Base-by-base conservation (phyloP, 768 basidiomycete genomes). In the Boletus reticuloceps region DNA sequence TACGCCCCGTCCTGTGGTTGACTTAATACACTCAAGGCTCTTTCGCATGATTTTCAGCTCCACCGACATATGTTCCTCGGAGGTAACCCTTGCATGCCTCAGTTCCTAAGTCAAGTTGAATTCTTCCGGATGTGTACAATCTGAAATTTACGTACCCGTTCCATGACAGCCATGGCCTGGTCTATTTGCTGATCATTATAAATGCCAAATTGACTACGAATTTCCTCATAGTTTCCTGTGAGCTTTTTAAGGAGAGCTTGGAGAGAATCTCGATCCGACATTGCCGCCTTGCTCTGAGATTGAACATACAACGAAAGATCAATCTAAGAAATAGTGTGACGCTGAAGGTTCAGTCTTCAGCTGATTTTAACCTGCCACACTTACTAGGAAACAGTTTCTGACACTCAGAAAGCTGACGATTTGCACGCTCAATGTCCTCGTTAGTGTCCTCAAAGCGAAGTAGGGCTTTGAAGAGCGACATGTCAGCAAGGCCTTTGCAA, bases 401-500 rank as follows among this genome's bases (percentile, higher is more conserved):
- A 40, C 56, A 57, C 8, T 53, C 51, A 20, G 13, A 2, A 17
- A 57, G 38, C 6, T 19, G 41, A 7, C 8, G 32, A 12, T 49
- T 34, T 16, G 56, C 56, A 8, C 4, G 39, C 1, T 44, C 42
- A 4, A 57, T 48, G 3, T 13, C 27, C n/a, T 29, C 20, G 34
- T 48, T 49, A 36, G 53, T 39, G 7, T 49, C 51, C 11, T 49
- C 56, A 20, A 45, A 52, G 31, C 22, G 36, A 9, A 53, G 51
- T 2, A 53, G 20, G 4, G 56, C 51, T 49, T 53, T 52, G 37
- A 53, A 40, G 51, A 53, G 49, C 22, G 56, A 49, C 41, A 57
- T 38, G 11, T 27, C 19, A 5, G 56, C 56, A 13, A 48, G n/a
- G 42, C 11, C 12, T 53, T 20, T 53, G 11, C 14, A 57, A 20